phyloP scores from a whole-genome alignment of 2,329 filamentous ascomycete genomes.

The Verticillium klebahnii region DNA sequence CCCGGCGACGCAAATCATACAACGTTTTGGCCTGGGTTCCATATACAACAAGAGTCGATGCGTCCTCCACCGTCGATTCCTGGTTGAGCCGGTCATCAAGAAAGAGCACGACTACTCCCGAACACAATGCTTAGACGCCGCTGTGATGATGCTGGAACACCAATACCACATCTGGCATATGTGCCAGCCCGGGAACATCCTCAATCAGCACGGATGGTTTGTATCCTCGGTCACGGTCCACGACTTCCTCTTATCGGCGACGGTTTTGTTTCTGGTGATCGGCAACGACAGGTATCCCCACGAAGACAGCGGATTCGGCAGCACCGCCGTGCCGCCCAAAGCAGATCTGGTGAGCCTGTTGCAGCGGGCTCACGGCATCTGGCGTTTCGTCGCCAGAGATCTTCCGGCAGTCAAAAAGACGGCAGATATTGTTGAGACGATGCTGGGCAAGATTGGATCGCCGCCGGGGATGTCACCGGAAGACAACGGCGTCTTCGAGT shows the following conservation, averaged over 20 bases:
- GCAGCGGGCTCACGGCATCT: constrained; percentile 37
- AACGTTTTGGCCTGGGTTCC: constrained; percentile 47
- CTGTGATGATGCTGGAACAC: constrained; percentile 40
- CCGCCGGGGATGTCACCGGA: constrained; percentile 17
- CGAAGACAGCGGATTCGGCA: neutral
- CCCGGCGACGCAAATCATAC: constrained; percentile 40
- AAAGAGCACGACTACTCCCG: constrained; percentile 49
- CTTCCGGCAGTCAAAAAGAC: constrained; percentile 40
- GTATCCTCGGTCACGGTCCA: constrained; percentile 52
- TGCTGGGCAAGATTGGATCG: constrained; percentile 37
- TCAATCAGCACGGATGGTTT: constrained; percentile 52
- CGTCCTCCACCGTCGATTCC: constrained; percentile 50
- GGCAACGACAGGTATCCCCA: constrained; percentile 29
- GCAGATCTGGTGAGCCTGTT: constrained; percentile 35
- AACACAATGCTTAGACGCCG: constrained; percentile 43
- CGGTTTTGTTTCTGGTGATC: constrained; percentile 52
- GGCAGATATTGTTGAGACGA: constrained; percentile 37
- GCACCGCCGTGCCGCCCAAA: constrained; percentile 25
- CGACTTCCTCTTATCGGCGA: constrained; percentile 57
- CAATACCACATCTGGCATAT: constrained; percentile 44
- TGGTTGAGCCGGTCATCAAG: constrained; percentile 35
- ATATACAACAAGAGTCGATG: constrained; percentile 52
- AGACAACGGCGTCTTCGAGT: constrained; percentile 3
- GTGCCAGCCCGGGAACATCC: constrained; percentile 46
- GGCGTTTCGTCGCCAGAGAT: constrained; percentile 32